Base-by-base conservation (phyloP, 148 eudicot genomes). In the Rhododendron mucronatum region DNA sequence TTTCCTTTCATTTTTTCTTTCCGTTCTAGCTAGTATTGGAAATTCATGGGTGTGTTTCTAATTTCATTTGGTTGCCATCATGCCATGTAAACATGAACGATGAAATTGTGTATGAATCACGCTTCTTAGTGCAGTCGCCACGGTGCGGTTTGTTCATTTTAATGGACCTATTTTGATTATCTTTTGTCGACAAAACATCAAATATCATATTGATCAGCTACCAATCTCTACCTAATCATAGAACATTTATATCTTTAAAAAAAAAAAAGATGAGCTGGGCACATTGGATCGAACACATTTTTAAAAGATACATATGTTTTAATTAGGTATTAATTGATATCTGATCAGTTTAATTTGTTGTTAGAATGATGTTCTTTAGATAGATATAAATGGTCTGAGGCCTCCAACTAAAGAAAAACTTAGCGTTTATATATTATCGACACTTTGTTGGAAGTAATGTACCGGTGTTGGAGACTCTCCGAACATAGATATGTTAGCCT, bases 51-150 rank as follows among this genome's bases (percentile, higher is more conserved):
- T 37, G 83, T 37, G 35, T 63, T 83, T 23, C 76, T 71, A 71
- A 71, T 71, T 14, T 63, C 45, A 87, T 86, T 87, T 83, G 61
- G 71, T 53, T 82, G 41, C 10, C 2, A 78, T 59, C 14, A 50
- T 53, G 57, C 57, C 61, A 55, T 55, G 61, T 0, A 55, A 55
- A 55, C 21, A 16, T 55, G 61, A 18, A 65, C 28, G 16, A 21
- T 44, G 39, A 26, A 67, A 28, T 28, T 15, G 33, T 63, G 53
- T 81, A 7, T 30, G 47, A 16, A 39, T 41, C 44, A 81, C 33
- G 7, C 83, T 15, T 15, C 57, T 18, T 30, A 35, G 45, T 39
- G 5, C 1, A 65, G 73, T 26, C 14, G 2, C 13, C 57, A 53
- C 21, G n/a, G 8, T 59, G 65, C 26, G 7, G 21, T 55, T 55